Evolutionary conservation across 345 rosid species (phyloP), one percentile per base, ranked within the genome.

Genomic region (Jatropha curcas): DNA sequence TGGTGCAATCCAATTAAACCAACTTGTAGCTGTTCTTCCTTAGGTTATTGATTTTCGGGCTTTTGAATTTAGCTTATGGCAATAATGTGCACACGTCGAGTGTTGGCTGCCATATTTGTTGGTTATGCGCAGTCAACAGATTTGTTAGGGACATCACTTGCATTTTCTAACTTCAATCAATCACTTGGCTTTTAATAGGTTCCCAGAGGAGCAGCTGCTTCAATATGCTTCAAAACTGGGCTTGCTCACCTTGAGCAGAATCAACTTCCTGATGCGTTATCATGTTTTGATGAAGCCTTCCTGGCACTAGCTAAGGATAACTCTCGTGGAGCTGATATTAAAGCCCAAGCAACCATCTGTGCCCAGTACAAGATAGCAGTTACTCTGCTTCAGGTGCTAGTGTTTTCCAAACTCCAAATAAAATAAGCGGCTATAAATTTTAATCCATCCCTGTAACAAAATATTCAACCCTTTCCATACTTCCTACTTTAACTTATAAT

Each of bases 281-380:
- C 98, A 65, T 92, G 98, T 84, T 95, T 92, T 37, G 93, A 95
- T 61, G 97, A 95, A 85, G 98, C 96, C 73, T 95, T 95, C 84
- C 85, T 95, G 57, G 99, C 98, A 63, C 86, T 92, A 57, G 98
- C 99, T 41, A 95, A 92, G 89, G 99, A 95, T 83, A 82, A 87
- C 52, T 95, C 98, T 65, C 96, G 98, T 78, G 99, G 99, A 55
- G 94, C 88, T 24, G 99, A 92, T 80, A 88, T 95, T 71, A 92
- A 91, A 82, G 90, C 99, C 72, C 99, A 95, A 85, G 98, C 94
- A 53, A 95, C 99, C 60, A 95, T 95, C 76, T 91, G 92, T 84
- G 98, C 97, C 64, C 99, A 91, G 80, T 95, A 92, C 90, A 95
- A 95, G 84, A 90, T 90, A 65, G 98, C 98, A 6, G 98, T 92